Base-by-base conservation (phyloP, 371 early-diverging fungal genomes). In the Apophysomyces elegans region DNA sequence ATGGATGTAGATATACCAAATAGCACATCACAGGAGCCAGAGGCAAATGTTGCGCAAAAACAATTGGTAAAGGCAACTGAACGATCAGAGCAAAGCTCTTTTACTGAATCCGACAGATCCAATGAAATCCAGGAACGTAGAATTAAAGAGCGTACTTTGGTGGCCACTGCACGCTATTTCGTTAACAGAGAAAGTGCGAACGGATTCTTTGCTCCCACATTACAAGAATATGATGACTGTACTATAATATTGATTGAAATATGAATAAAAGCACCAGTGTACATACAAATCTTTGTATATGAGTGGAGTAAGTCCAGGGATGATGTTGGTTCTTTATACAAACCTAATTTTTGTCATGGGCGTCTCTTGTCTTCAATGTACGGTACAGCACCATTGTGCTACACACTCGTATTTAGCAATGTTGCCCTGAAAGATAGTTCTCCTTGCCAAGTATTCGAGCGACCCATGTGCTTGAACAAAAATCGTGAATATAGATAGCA, bases 151-250 rank as follows among this genome's bases (percentile, higher is more conserved):
- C 70, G 78, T 9, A 80, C 81, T 12, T 56, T 83, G 11, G 71
- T 71, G 46, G 62, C 59, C 44, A 76, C 81, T 26, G 83, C 79
- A 39, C 69, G 80, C 56, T 80, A 79, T 63, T 80, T 83, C 65
- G 77, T 79, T 13, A 78, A 83, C 58, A 67, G 84, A 66, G 84
- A 83, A 66, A 69, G 79, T 18, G 76, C 77, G 2, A 75, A 79
- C 61, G 78, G 79, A 7, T 77, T 83, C 43, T 83, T 83, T 60
- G 70, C 81, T n/a, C 79, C 80, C 0, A 80, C 77, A 2, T 64
- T 83, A 59, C 84, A 83, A 61, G 84, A 80, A 62, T 83, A 83
- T 65, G 84, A 83, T 63, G 84, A 83, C 66, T 83, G 84, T 66
- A 83, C 84, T 12, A 76, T 83, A 61, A 67, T 83, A 44, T 75